Evolutionary conservation across 176 grass and related monocot genomes (phyloP), one percentile per base, ranked within the genome.

Genomic region (Paspalum notatum): DNA sequence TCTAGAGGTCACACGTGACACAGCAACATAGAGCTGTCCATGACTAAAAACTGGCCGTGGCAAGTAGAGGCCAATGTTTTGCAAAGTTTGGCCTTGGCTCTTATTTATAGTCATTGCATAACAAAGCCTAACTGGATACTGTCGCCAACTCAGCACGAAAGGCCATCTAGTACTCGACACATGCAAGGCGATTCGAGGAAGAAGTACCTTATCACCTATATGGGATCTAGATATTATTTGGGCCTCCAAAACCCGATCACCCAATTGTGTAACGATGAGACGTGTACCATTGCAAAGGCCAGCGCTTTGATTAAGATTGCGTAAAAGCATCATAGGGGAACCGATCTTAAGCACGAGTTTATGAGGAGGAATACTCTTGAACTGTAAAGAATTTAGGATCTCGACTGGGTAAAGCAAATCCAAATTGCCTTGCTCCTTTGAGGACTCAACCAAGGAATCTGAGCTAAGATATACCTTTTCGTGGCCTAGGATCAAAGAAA

Each of bases 271-370:
- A n/a, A 82, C 43, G 16, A 82, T 55, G 12, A 82, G 46, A 10
- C 66, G 47, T 9, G 66, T 82, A 13, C 79, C 79, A 45, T 72
- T 82, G 38, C 79, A 82, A 20, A 82, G 65, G 4, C 79, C n/a
- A n/a, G n/a, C n/a, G n/a, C n/a, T n/a, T n/a, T n/a, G n/a, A n/a
- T n/a, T n/a, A n/a, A n/a, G n/a, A 6, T 74, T 83, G 0, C 37
- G 46, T 12, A 83, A 21, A n/a, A 83, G 42, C 68, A 83, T 83
- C 5, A 83, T 25, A 47, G 68, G 80, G 11, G 68, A n/a, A 18
- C 80, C 80, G 14, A 74, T 37, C 25, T 72, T 72, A 2, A 72
- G 5, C 15, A 18, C 15, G 52, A 72, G 69, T 5, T 52, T 72
- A 45, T 83, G 53, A 43, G 26, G 48, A 22, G 52, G 66, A 10